Evolutionary conservation across 2,329 filamentous ascomycete species (phyloP).

Genomic region (Cadophora sp.): DNA sequence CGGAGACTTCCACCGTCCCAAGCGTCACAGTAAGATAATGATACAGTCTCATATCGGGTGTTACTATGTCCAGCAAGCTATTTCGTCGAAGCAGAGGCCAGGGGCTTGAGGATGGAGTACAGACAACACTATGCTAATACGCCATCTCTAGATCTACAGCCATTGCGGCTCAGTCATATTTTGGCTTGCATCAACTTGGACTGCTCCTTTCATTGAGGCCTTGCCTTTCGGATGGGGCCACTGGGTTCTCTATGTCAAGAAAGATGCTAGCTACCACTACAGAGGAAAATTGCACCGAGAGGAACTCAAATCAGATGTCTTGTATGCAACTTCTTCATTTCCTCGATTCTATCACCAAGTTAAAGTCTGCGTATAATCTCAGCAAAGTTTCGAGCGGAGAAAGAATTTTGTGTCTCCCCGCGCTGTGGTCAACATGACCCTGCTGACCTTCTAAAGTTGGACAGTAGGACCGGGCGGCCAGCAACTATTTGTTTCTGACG

Average conservation of each 20-base stretch:
- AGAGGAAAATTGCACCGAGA: slow-evolving; percentile 25
- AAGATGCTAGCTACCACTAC: slow-evolving; percentile 28
- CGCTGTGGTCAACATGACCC: not conserved
- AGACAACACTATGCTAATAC: not conserved
- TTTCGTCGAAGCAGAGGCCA: not conserved
- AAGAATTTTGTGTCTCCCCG: not conserved
- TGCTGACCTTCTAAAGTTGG: slow-evolving; percentile 24
- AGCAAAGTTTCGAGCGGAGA: not conserved
- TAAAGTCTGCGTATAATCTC: not conserved
- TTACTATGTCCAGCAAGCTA: not conserved
- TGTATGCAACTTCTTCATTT: slow-evolving; percentile 2
- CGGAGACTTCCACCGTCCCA: slow-evolving; percentile 25
- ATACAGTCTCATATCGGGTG: not conserved
- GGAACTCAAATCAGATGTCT: slow-evolving; percentile 31
- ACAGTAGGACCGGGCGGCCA: slow-evolving; percentile 25
- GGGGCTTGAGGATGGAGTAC: too few species aligned
- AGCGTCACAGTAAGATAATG: slow-evolving; percentile 18
- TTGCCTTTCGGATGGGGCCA: slow-evolving; percentile 31
- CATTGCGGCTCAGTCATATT: slow-evolving; percentile 21
- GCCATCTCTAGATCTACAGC: slow-evolving; percentile 9
- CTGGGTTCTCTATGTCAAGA: slow-evolving; percentile 28
- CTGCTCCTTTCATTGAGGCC: slow-evolving; percentile 25
- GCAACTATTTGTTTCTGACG: slow-evolving; percentile 25
- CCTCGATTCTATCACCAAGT: not conserved
- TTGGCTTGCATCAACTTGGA: slow-evolving; percentile 30